These are phyloP conservation scores for Gossypium anomalum DNA, from an alignment of 345 rosid genomes.

Conservation along the genomic window DNA sequence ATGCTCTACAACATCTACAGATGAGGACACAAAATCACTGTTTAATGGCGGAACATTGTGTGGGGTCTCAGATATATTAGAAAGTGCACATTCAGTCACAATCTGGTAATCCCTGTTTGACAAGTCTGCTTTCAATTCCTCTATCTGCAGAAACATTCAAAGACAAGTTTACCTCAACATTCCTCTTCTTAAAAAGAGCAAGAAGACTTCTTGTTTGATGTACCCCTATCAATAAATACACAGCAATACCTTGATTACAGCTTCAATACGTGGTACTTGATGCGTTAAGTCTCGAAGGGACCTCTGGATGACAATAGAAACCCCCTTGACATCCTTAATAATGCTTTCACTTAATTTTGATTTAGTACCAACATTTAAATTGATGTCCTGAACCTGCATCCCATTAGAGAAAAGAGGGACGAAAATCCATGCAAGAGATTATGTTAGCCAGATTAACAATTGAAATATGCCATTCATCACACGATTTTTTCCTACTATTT, in stretches of 20 bases:
- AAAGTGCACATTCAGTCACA: slow-evolving; percentile 76
- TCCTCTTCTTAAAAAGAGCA: neutral
- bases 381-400: slow-evolving; percentile 80
- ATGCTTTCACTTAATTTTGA: slow-evolving; percentile 80
- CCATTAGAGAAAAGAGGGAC: neutral
- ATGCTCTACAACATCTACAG: slow-evolving; percentile 40
- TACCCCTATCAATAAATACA: slow-evolving; percentile 17
- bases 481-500: neutral
- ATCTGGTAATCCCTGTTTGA: slow-evolving; percentile 84
- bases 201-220: slow-evolving; percentile 1
- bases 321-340: slow-evolving; percentile 83
- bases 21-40: slow-evolving; percentile 35
- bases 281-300: slow-evolving; percentile 86
- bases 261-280: slow-evolving; percentile 72
- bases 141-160: slow-evolving; percentile 55
- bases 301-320: slow-evolving; percentile 72
- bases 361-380: slow-evolving; percentile 82
- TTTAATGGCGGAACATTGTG: slow-evolving; percentile 53
- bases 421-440: neutral
- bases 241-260: slow-evolving; percentile 53
- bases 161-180: slow-evolving; percentile 13
- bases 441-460: neutral
- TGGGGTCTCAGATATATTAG: slow-evolving; percentile 81
- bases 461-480: neutral
- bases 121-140: slow-evolving; percentile 70